Evolutionary conservation across 805 yeast species (phyloP).

Genomic region (Schwanniomyces polymorphus): DNA sequence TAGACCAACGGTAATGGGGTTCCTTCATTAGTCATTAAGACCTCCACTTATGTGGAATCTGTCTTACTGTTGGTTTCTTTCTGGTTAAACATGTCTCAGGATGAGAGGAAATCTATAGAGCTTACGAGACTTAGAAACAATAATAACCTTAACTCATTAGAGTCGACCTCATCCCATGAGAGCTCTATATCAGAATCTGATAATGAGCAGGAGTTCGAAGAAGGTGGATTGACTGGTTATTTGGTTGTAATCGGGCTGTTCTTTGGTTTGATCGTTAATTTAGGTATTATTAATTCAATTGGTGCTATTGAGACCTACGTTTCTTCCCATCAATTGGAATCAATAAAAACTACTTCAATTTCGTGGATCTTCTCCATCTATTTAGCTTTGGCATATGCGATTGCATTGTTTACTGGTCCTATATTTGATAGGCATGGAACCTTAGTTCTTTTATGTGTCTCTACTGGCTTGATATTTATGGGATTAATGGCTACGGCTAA

Average conservation of each 20-base stretch:
- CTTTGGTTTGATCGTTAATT: conserved; percentile 51
- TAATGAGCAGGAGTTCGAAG: conserved; percentile 16
- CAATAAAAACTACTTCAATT: conserved; percentile 45
- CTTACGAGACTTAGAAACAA: neutral
- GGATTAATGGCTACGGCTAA: conserved; percentile 61
- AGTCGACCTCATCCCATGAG: neutral
- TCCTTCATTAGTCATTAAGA: too few species aligned
- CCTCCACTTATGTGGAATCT: too few species aligned
- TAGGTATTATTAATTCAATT: conserved; percentile 57
- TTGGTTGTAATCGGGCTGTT: conserved; percentile 58
- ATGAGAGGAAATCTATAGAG: neutral
- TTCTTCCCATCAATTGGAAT: conserved; percentile 51
- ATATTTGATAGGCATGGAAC: conserved; percentile 66
- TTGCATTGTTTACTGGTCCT: conserved; percentile 56
- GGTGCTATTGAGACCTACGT: conserved; percentile 67
- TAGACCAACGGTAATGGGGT: too few species aligned
- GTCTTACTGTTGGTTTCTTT: too few species aligned
- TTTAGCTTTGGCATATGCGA: conserved; percentile 46
- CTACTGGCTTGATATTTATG: conserved; percentile 42
- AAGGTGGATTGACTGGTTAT: conserved; percentile 62
- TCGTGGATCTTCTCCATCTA: conserved; percentile 68
- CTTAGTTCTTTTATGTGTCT: conserved; percentile 37
- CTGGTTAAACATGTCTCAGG: neutral
- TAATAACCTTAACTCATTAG: neutral
- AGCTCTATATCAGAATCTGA: neutral